Base-by-base conservation (phyloP, 805 yeast species). In the Cyberlindnera euphorbiiphila region DNA sequence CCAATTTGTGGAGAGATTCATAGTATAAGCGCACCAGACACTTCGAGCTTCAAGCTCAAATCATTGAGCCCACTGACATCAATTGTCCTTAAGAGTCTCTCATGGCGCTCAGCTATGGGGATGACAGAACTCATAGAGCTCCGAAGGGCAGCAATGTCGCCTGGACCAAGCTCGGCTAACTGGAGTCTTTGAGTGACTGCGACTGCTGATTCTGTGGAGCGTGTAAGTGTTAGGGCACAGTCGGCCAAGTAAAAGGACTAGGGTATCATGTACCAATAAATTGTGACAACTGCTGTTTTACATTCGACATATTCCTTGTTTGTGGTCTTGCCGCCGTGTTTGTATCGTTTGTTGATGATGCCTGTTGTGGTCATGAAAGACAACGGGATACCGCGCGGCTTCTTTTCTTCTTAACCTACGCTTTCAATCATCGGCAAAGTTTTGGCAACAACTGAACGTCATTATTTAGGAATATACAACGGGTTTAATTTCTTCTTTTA, bases 91-190 rank as follows among this genome's bases (percentile, higher is more conserved):
- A 62, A 46, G 4, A 58, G 41, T 7, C 59, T 40, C 16, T 57
- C 60, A 31, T 56, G 51, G 16, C 61, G 51, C 39, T 61, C 65
- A 0, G 61, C 59, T 19, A 59, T 39, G 1, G 65, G 63, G n/a
- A 52, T 37, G 9, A 61, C 37, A 0, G 57, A 52, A 25, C 18
- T 36, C 50, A 45, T 45, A 6, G 53, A 49, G 11, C 50, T 43
- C 9, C 24, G 29, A 4, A 49, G 15, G 4, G 49, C 50, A 5
- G 45, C 36, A n/a, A 40, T 29, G 27, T 49, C 51, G 14, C 35
- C 42, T 24, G 43, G 44, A 26, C 36, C 30, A 15, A 49, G 23
- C 12, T 25, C n/a, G 26, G 27, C 16, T 16, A 27, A 27, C 14
- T 37, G 43, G 19, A 51, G 34, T 25, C 35, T 37, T 2, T 42